Conservation (phyloP, 2,329 filamentous ascomycete genomes). For the Ophiosphaerella herpotricha region DNA sequence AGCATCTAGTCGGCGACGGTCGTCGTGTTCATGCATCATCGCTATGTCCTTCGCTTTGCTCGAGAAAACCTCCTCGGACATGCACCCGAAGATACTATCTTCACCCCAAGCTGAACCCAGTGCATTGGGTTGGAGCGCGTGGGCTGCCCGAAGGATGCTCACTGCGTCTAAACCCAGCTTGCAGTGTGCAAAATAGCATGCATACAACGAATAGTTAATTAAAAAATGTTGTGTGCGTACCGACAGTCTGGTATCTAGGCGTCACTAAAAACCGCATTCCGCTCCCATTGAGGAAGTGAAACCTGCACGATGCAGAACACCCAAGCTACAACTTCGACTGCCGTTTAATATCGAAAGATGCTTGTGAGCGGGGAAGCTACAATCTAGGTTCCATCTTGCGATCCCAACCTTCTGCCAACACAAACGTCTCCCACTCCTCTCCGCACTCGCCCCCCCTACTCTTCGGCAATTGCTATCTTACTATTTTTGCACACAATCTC, state of each 20-base stretch:
- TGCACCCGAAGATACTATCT: not conserved
- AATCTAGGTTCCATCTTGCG: not conserved
- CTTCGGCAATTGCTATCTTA: not conserved
- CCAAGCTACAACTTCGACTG: not conserved
- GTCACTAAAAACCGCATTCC: not conserved
- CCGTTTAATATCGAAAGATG: not conserved
- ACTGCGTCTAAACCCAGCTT: not conserved
- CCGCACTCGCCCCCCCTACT: not conserved
- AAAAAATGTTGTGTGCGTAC: not conserved
- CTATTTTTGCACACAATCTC: not conserved
- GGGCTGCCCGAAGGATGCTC: not conserved
- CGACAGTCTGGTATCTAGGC: not conserved
- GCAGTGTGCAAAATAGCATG: not conserved
- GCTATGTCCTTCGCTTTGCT: too few species aligned
- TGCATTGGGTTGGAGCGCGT: not conserved
- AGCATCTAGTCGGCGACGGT: too few species aligned
- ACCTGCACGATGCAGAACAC: not conserved
- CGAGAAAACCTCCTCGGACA: too few species aligned
- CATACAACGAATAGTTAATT: not conserved
- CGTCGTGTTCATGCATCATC: too few species aligned
- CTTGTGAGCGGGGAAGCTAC: not conserved
- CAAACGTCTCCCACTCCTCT: too few species aligned
- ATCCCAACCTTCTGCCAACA: too few species aligned
- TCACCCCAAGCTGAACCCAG: not conserved
- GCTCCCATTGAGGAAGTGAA: not conserved